Conservation (phyloP, 2,329 filamentous ascomycete genomes). For the Colletotrichum truncatum region DNA sequence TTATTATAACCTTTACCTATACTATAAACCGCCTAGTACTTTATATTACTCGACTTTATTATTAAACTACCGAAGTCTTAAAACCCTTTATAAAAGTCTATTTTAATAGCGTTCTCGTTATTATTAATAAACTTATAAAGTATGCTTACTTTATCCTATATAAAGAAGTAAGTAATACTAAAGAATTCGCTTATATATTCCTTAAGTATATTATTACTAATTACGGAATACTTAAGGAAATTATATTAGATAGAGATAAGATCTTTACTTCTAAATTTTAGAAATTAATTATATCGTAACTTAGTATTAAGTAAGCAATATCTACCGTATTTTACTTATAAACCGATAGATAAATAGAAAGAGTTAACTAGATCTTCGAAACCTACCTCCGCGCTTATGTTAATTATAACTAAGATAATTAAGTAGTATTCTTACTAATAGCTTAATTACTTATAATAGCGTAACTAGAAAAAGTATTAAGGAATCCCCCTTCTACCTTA, state of each 20-base stretch:
- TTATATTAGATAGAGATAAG: not conserved
- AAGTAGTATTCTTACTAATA: not conserved
- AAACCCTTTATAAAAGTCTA: not conserved
- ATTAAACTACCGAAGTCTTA: not conserved
- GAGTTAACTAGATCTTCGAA: not conserved
- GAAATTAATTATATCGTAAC: not conserved
- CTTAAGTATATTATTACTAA: not conserved
- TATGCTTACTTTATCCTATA: not conserved
- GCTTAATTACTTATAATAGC: not conserved
- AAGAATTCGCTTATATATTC: not conserved
- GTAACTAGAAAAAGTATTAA: not conserved
- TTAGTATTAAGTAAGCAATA: not conserved
- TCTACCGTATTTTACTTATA: not conserved
- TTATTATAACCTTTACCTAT: not conserved
- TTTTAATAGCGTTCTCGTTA: not conserved
- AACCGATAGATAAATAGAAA: not conserved
- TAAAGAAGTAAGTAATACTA: not conserved
- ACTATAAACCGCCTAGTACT: not conserved
- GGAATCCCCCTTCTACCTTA: not conserved
- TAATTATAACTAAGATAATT: not conserved
- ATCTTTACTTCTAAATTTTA: not conserved
- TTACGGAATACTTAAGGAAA: not conserved
- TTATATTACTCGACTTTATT: too few species aligned
- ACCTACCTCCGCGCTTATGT: not conserved
- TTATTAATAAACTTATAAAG: not conserved